Conservation (phyloP, 345 rosid species). For the Erodium maritimum region DNA sequence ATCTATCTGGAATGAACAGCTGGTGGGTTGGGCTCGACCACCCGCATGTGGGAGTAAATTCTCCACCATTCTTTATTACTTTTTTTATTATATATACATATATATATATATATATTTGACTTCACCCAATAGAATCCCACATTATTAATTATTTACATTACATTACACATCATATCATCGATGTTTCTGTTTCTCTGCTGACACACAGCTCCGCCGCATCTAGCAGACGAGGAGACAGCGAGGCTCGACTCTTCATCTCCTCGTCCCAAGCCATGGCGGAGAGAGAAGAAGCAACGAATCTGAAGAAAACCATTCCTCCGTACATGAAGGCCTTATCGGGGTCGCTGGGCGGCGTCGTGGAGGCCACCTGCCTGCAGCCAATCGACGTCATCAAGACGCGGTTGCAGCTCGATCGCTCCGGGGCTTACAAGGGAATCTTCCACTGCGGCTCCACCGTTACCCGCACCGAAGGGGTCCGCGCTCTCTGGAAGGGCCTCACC, state of each 20-base stretch:
- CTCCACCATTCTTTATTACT: too few relatives aligned
- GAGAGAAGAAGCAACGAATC: not conserved
- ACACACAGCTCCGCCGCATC: too few relatives aligned
- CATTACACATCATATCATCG: too few relatives aligned
- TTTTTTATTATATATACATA: too few relatives aligned
- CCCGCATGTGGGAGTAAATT: too few relatives aligned
- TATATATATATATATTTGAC: too few relatives aligned
- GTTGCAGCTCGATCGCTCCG: constrained; percentile 65
- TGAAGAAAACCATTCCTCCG: constrained; percentile 42
- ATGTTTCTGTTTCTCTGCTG: too few relatives aligned
- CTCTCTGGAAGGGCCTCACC: constrained; percentile 89
- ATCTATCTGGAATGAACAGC: too few relatives aligned
- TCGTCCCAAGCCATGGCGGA: not conserved
- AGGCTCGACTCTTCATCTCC: not conserved
- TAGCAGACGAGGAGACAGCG: not conserved
- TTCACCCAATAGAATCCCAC: too few relatives aligned
- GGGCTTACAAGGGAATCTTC: constrained; percentile 60
- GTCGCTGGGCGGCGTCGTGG: constrained; percentile 77
- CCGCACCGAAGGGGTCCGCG: constrained; percentile 64
- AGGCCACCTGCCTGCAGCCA: constrained; percentile 85
- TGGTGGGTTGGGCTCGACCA: too few relatives aligned
- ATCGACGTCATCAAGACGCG: constrained; percentile 92
- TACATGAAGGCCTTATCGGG: constrained; percentile 91
- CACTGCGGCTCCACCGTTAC: constrained; percentile 70
- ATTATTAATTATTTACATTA: too few relatives aligned